Base-by-base conservation (phyloP, 148 eudicot genomes). In the Rhododendron williamsianum region DNA sequence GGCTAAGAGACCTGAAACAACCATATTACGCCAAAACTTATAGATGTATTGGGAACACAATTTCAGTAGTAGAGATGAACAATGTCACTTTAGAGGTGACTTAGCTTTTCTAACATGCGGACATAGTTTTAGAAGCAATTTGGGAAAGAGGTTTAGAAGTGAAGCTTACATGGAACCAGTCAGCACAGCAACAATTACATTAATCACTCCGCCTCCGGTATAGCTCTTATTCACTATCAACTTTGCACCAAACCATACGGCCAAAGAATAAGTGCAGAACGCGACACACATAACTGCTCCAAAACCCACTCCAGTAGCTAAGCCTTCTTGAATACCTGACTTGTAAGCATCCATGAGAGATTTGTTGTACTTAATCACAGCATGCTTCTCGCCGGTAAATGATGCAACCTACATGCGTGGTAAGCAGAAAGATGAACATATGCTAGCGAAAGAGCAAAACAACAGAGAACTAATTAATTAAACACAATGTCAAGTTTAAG, bases 351-450 rank as follows among this genome's bases (percentile, higher is more conserved):
- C 73, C 16, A 25, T 25, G 27, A 67, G 73, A 25, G 73, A 67
- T 67, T 67, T 67, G 36, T 93, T 86, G 84, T 92, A 95, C 33
- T 88, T 83, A 21, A 85, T 87, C 69, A 91, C 89, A 54, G 97
- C 97, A 27, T 88, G 90, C 88, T 89, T 94, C 88, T 95, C 98
- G 48, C 98, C 98, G 0, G 97, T 94, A 84, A 93, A 95, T 11
- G 98, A 94, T n/a, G 95, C 98, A 83, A 95, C 98, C 97, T 94
- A 85, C 30, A 13, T 10, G 8, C 86, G 9, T 33, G 46, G n/a
- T 19, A 73, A 10, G 36, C 30, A 65, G 81, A 69, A 38, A 10
- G 21, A 48, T 41, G 46, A 80, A 38, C 10, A 2, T 23, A 58
- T 5, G 51, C 78, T 18, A 49, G 13, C 9, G 21, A 15, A 78